These are phyloP conservation scores for Cytospora paraplurivora DNA, from an alignment of 2,329 filamentous ascomycete species.

Conservation along the genomic window DNA sequence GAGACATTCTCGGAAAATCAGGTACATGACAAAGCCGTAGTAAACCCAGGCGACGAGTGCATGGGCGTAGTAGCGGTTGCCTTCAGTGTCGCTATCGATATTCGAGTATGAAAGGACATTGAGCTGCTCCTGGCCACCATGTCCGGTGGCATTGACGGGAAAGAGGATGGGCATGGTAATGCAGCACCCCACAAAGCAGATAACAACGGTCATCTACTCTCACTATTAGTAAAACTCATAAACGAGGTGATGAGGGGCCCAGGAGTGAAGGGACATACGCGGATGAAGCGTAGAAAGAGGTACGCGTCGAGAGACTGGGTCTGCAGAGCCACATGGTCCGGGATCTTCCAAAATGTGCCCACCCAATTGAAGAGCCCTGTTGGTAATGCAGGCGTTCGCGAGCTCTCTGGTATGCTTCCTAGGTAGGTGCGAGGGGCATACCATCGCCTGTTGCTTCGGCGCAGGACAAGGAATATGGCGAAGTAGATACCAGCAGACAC, in stretches of 20 bases:
- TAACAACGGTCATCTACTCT: constrained; percentile 24
- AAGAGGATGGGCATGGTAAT: constrained; percentile 87
- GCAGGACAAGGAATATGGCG: constrained; percentile 47
- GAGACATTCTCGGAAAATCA: constrained; percentile 83
- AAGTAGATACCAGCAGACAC: constrained; percentile 45
- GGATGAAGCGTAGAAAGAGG: constrained; percentile 28
- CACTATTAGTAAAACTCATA: neutral
- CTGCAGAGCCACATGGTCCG: constrained; percentile 68
- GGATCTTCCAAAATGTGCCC: constrained; percentile 63
- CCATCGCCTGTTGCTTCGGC: constrained; percentile 48
- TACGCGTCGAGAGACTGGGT: constrained; percentile 29
- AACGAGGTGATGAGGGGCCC: neutral
- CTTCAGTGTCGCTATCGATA: constrained; percentile 52
- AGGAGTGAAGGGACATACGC: constrained; percentile 1
- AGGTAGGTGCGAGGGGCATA: constrained; percentile 55
- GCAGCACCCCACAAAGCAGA: constrained; percentile 79
- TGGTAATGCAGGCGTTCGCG: constrained; percentile 62
- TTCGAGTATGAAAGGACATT: constrained; percentile 81
- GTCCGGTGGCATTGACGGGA: constrained; percentile 85
- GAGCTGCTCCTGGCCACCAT: constrained; percentile 64
- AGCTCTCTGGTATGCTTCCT: constrained; percentile 49
- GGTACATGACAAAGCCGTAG: constrained; percentile 84
- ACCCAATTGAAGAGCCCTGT: constrained; percentile 69
- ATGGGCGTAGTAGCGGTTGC: constrained; percentile 77
- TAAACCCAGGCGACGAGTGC: constrained; percentile 80